Conservation (phyloP, 1,284 basidiomycete species). For the Trametes polyzona region DNA sequence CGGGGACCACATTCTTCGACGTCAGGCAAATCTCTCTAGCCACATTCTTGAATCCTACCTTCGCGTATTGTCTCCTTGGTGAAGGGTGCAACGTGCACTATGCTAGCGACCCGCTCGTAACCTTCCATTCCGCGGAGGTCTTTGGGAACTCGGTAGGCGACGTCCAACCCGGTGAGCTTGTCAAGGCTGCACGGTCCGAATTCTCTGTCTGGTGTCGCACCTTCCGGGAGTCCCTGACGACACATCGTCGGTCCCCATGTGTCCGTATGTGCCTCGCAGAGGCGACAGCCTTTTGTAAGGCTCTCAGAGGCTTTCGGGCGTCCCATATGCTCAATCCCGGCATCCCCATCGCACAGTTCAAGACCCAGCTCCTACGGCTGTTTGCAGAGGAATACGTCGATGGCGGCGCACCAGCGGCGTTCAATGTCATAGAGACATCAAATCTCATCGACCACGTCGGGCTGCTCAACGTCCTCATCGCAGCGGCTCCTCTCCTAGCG, state of each 20-base stretch:
- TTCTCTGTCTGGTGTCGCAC: constrained; percentile 43
- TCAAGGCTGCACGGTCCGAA: constrained; percentile 35
- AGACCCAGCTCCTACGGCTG: constrained; percentile 3
- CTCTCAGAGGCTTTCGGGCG: constrained; percentile 31
- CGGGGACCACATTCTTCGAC: constrained; percentile 43
- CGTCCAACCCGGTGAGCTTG: constrained; percentile 28
- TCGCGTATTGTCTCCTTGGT: constrained; percentile 46
- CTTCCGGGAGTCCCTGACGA: constrained; percentile 36
- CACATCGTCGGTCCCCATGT: constrained; percentile 32
- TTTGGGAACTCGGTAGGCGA: constrained; percentile 30
- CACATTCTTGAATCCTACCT: constrained; percentile 50
- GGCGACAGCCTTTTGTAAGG: constrained; percentile 37
- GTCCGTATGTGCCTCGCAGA: constrained; percentile 41
- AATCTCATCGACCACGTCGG: constrained; percentile 26
- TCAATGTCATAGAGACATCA: constrained; percentile 28
- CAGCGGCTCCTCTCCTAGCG: constrained; percentile 14
- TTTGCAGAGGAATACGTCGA: constrained; percentile 10
- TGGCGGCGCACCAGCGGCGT: constrained; percentile 14
- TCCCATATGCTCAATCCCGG: constrained; percentile 6
- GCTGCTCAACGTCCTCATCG: constrained; percentile 14
- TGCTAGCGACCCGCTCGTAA: constrained; percentile 45
- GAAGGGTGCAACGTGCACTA: constrained; percentile 51
- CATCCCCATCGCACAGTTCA: constrained; percentile 11
- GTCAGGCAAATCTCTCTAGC: constrained; percentile 21
- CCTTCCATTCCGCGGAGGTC: constrained; percentile 51